Evolutionary conservation across 169 alveolate genomes (phyloP), one percentile per base, ranked within the genome.

Genomic region (Perkinsus olseni): DNA sequence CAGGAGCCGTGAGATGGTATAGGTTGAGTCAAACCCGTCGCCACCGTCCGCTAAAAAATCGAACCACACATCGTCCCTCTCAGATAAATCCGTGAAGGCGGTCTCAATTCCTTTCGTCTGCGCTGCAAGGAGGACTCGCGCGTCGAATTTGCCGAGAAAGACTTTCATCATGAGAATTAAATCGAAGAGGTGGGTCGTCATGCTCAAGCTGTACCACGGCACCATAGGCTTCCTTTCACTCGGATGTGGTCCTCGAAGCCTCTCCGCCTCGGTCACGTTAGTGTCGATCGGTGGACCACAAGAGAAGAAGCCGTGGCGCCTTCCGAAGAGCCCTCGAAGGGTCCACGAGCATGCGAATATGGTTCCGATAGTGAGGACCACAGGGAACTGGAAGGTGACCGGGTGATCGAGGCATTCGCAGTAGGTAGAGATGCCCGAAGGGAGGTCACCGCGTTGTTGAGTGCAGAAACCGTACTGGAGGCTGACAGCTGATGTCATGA

Each of bases 41-140:
- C 93, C 93, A 38, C 74, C 62, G 74, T 91, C 93, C 21, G 93
- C 93, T 11, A 91, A 39, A 39, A 91, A 91, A 36, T 91, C 93
- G 74, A 91, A 6, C 93, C 93, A 91, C 39, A 91, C 93, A n/a
- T 31, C 91, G 38, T 31, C 91, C 39, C 39, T 17, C 0, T 10
- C 28, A 38, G 91, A 40, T 1, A 38, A 24, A 36, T 38, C 39
- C 21, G 13, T 11, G 74, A 91, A 91, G 74, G 48, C 11, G 17
- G n/a, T 90, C 40, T 37, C 31, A 28, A 21, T 39, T 10, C 0
- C 37, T 28, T 39, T 38, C 6, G 38, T 17, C 74, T 38, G 74
- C 20, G 74, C 93, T 0, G 93, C 13, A 21, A 39, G 93, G 82
- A 91, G 36, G 28, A 39, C 74, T 0, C 93, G 93, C 0, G 62